Evolutionary conservation across 805 yeast species (phyloP).

Genomic region (Torulaspora microellipsoides): DNA sequence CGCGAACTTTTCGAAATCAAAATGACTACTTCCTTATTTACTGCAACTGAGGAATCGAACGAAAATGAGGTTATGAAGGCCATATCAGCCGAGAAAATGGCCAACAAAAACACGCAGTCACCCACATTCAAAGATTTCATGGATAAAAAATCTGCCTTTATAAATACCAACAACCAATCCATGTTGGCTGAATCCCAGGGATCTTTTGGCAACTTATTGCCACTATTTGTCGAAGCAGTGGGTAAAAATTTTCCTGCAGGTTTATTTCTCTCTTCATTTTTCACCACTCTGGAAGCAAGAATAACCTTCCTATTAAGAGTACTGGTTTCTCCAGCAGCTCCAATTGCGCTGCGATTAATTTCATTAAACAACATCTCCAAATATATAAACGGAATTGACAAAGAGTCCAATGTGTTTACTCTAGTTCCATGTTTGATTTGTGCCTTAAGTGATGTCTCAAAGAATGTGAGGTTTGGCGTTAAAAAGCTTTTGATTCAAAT

Average conservation of each 20-base stretch:
- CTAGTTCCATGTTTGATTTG: conserved; percentile 55
- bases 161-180: conserved; percentile 32
- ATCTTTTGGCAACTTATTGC: conserved; percentile 41
- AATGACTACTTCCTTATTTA: conserved; percentile 57
- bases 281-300: conserved; percentile 40
- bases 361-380: conserved; percentile 43
- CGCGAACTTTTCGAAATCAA: conserved; percentile 56
- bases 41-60: conserved; percentile 20
- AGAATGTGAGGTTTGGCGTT: conserved; percentile 46
- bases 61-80: conserved; percentile 33
- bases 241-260: conserved; percentile 32
- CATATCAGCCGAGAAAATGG: conserved; percentile 22
- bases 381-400: conserved; percentile 33
- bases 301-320: conserved; percentile 59
- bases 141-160: conserved; percentile 26
- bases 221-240: conserved; percentile 44
- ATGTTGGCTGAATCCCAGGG: conserved; percentile 31
- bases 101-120: conserved; percentile 20
- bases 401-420: conserved; percentile 44
- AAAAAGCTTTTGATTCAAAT: conserved; percentile 38
- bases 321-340: conserved; percentile 53
- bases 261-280: conserved; percentile 34
- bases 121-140: conserved; percentile 32
- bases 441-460: conserved; percentile 48
- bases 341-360: conserved; percentile 50